phyloP scores from a whole-genome alignment of 2,329 filamentous ascomycete genomes.

The Rutstroemia sp. region DNA sequence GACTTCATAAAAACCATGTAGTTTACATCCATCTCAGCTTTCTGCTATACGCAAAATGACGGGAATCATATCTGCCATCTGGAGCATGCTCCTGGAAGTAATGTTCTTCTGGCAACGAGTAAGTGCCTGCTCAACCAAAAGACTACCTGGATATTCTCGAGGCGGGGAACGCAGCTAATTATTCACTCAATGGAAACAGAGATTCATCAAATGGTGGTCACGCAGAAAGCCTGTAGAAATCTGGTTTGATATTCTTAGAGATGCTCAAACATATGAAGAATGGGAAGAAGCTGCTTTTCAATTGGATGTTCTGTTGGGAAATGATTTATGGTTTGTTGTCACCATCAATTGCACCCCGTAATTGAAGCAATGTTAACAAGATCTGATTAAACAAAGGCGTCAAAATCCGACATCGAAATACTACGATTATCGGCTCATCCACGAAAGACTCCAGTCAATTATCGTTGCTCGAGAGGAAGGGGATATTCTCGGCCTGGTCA shows the following conservation, averaged over 20 bases:
- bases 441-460: constrained; percentile 65
- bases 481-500: constrained; percentile 68
- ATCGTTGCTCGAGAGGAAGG: constrained; percentile 60
- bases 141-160: too few relatives aligned
- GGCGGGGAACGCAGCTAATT: not conserved
- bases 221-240: constrained; percentile 56
- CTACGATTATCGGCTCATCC: constrained; percentile 83
- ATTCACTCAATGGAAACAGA: constrained; percentile 40
- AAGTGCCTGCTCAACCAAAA: not conserved
- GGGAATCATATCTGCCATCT: constrained; percentile 35
- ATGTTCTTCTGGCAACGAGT: constrained; percentile 56
- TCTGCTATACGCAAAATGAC: constrained; percentile 20
- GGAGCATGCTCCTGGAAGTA: constrained; percentile 54
- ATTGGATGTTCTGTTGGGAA: constrained; percentile 73
- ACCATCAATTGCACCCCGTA: not conserved
- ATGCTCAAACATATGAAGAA: constrained; percentile 68
- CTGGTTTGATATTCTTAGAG: constrained; percentile 57
- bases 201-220: constrained; percentile 59
- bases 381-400: constrained; percentile 46
- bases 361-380: not conserved
- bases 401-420: constrained; percentile 72
- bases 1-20: not conserved
- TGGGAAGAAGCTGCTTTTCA: constrained; percentile 81
- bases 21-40: not conserved
- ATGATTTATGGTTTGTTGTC: constrained; percentile 64